phyloP scores from a whole-genome alignment of 148 eudicot genomes.

The Linanthus parryae region DNA sequence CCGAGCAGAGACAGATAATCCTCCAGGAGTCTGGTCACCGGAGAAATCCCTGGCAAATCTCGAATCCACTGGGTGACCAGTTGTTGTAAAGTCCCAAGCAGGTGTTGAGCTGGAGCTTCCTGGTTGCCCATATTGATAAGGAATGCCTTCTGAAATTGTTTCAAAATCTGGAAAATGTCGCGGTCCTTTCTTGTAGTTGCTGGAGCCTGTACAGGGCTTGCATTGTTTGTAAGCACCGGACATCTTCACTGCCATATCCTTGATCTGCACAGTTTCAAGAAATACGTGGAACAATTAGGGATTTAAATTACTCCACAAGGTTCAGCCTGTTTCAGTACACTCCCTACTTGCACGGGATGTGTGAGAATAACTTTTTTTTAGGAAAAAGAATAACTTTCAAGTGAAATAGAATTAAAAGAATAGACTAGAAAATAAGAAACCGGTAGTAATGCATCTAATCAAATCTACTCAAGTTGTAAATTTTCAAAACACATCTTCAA shows the following conservation, averaged over 20 bases:
- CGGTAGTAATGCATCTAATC: no score
- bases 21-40: slow-evolving; percentile 40
- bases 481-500: no score
- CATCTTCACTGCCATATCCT: slow-evolving; percentile 89
- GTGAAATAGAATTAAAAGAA: no score
- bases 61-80: slow-evolving; percentile 37
- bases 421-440: no score
- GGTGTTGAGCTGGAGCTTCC: slow-evolving; percentile 91
- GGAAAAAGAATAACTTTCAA: no score
- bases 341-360: no score
- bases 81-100: slow-evolving; percentile 76
- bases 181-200: slow-evolving; percentile 54
- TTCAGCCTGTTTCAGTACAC: no score
- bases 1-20: slow-evolving; percentile 40
- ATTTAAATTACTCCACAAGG: no score
- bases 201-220: slow-evolving; percentile 68
- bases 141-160: slow-evolving; percentile 72
- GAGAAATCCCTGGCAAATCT: slow-evolving; percentile 41
- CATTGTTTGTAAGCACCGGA: slow-evolving; percentile 60
- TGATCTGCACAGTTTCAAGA: slow-evolving; percentile 58
- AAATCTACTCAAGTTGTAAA: no score
- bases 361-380: no score
- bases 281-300: no score
- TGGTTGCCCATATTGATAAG: slow-evolving; percentile 60
- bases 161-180: slow-evolving; percentile 69